Base-by-base conservation (phyloP, 2,329 filamentous ascomycete genomes). In the Aspergillus jensenii region DNA sequence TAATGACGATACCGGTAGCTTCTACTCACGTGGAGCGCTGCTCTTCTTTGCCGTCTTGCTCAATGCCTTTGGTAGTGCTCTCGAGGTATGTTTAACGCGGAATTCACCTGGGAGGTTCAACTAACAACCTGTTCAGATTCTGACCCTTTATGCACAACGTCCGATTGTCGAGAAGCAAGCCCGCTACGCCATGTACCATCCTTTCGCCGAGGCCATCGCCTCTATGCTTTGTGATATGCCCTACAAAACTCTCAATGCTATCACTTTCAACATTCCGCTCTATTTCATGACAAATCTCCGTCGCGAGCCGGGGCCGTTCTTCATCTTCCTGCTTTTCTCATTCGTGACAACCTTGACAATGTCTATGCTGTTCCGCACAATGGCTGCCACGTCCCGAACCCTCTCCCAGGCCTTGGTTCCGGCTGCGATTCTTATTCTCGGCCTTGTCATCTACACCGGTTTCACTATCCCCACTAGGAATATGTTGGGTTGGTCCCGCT, bases 121-220 rank as follows among this genome's bases (percentile, higher is more conserved):
- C 41, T 59, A 76, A 61, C 49, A 58, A 41, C 9, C 11, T 61
- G 56, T n/a, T 0, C 59, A 87, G 81, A 95, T 96, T 70, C 76
- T 95, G 35, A 92, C 90, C 0, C 82, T 96, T 4, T 97, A 95
- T 71, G 85, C 90, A 2, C 92, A 96, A 83, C 88, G 93, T 39
- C 89, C 90, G 1, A 96, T 96, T 67, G 91, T 97, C 59, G 91
- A 96, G 71, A 96, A 96, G 72, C 93, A 97, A 67, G 79, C 83
- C 56, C 86, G 89, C 58, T 96, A 96, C 71, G 91, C 92, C 17
- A 82, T 96, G 17, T 96, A 96, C 68, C 93, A 96, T 68, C 91
- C 93, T 0, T 92, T 89, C 9, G 89, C 91, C 15, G 92, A 97
- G 80, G 90, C 91, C n/a, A 82, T 91, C 59, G 86, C 90, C 0